Conservation (phyloP, 345 rosid genomes). For the Draba incana region DNA sequence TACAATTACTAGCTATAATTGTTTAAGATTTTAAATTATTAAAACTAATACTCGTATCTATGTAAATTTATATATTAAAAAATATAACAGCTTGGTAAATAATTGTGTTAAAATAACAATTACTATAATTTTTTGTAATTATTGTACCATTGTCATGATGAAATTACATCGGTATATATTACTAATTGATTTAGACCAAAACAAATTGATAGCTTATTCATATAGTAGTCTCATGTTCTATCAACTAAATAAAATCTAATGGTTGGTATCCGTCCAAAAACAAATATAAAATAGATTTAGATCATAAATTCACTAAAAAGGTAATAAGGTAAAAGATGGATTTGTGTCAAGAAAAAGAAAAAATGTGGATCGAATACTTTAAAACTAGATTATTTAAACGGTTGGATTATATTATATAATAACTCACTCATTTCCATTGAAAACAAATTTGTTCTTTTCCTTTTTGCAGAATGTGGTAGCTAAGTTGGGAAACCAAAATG, state of each 20-base stretch:
- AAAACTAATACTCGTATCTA: neutral
- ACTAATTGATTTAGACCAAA: neutral
- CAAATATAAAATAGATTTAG: neutral
- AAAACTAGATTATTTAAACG: no score
- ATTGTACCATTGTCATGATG: no score
- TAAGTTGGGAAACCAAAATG: constrained; percentile 40
- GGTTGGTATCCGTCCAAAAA: neutral
- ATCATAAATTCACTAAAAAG: neutral
- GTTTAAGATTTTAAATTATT: neutral
- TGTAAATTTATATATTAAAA: neutral
- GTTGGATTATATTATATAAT: neutral
- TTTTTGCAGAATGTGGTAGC: constrained; percentile 8
- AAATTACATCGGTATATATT: neutral
- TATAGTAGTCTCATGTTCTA: neutral
- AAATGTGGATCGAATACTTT: no score
- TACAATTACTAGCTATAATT: neutral
- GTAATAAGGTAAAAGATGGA: neutral
- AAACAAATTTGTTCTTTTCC: neutral
- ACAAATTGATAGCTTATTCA: neutral
- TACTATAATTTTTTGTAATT: neutral
- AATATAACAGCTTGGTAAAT: neutral
- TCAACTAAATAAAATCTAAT: neutral
- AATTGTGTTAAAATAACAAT: no score
- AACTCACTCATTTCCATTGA: neutral
- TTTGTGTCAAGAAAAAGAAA: neutral